phyloP scores from a whole-genome alignment of 164 flowering plant species.

The Stephania yunnanensis region DNA sequence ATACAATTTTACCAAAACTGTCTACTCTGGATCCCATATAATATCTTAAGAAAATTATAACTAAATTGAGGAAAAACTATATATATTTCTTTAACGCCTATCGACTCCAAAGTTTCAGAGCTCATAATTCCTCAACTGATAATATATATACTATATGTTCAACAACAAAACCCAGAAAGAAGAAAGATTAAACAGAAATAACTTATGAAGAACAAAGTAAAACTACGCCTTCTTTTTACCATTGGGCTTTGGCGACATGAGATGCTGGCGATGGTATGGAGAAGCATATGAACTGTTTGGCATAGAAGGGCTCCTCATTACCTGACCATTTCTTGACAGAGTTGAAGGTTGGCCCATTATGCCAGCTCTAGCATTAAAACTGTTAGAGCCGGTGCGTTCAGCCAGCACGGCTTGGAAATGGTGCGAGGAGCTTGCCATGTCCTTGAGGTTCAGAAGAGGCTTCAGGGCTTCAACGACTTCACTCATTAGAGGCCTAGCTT shows the following conservation, averaged over 20 bases:
- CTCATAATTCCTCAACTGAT: not conserved
- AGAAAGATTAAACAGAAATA: not conserved
- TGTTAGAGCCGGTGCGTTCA: slow-evolving; percentile 44
- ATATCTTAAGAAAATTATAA: no score
- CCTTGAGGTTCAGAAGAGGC: slow-evolving; percentile 70
- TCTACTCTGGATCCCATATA: no score
- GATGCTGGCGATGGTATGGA: slow-evolving; percentile 42
- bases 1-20: no score
- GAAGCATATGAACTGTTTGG: slow-evolving; percentile 52
- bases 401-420: slow-evolving; percentile 66
- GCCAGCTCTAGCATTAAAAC: slow-evolving; percentile 41
- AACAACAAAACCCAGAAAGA: not conserved
- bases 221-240: slow-evolving; percentile 30
- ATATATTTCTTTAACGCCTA: no score
- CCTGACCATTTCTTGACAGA: slow-evolving; percentile 42
- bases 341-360: slow-evolving; percentile 26
- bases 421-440: slow-evolving; percentile 84
- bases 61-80: no score
- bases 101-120: not conserved
- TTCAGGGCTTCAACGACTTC: slow-evolving; percentile 71
- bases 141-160: not conserved
- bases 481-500: slow-evolving; percentile 73
- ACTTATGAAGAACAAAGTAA: not conserved
- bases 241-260: slow-evolving; percentile 46
- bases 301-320: slow-evolving; percentile 45